These are phyloP conservation scores for Sisymbrium altissimum DNA, from an alignment of 345 rosid genomes.

Conservation along the genomic window DNA sequence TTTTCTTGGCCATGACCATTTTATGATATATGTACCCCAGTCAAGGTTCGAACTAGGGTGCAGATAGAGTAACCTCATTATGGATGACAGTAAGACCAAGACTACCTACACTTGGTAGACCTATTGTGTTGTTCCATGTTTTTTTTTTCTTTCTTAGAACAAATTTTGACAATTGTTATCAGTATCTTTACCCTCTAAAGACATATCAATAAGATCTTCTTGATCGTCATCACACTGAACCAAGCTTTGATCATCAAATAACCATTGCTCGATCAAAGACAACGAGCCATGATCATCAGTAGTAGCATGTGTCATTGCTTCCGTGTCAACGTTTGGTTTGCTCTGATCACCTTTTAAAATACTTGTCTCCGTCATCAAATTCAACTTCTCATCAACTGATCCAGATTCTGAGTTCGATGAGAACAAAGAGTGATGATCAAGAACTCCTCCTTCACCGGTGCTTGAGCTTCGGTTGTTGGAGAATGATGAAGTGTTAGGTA, in stretches of 20 bases:
- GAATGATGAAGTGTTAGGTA: conserved; percentile 33
- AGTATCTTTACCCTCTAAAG: conserved; percentile 36
- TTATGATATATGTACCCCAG: too few species aligned
- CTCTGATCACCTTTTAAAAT: conserved; percentile 44
- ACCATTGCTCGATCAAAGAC: conserved; percentile 65
- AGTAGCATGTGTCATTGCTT: background rate
- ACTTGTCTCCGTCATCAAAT: conserved; percentile 40
- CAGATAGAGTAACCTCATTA: background rate
- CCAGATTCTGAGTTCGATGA: conserved; percentile 49
- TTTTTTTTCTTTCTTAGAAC: conserved; percentile 28
- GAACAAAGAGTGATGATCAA: conserved; percentile 46
- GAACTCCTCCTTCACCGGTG: conserved; percentile 36
- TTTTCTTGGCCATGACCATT: background rate
- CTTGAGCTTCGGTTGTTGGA: conserved; percentile 28
- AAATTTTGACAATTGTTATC: conserved; percentile 17
- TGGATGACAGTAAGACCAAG: background rate
- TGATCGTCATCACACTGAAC: conserved; percentile 37
- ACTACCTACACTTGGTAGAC: background rate
- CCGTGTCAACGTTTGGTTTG: conserved; percentile 28
- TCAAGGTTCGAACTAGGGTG: background rate
- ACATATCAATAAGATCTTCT: conserved; percentile 38
- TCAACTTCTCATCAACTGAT: conserved; percentile 36
- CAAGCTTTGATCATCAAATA: conserved; percentile 51
- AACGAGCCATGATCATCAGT: conserved; percentile 41
- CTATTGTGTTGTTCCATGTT: background rate